A percentile compares a stretch with the other conserved stretches of the same genome.
These are phyloP conservation scores for Lentinula guzmanii DNA, from an alignment of 768 basidiomycete genomes.

Conservation along the genomic window DNA sequence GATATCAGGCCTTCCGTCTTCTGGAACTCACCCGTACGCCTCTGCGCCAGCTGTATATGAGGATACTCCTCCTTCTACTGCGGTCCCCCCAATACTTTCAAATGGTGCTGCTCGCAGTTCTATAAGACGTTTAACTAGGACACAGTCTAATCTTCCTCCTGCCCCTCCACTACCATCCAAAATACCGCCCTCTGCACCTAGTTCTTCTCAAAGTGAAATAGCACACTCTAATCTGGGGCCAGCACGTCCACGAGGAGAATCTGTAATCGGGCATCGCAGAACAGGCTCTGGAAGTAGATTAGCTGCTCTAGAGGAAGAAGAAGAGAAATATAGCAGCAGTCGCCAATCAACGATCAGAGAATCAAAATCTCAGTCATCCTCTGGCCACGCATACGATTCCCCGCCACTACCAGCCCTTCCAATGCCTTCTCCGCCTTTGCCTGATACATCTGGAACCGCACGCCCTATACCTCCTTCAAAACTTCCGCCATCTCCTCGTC, in stretches of 20 bases:
- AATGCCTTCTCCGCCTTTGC: conserved; percentile 17
- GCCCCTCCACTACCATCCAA: conserved; percentile 58
- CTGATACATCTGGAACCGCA: conserved; percentile 23
- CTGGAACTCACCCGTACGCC: conserved; percentile 46
- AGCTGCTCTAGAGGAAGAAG: conserved; percentile 59
- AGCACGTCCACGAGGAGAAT: conserved; percentile 39
- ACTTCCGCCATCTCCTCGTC: conserved; percentile 46
- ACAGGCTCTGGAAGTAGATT: conserved; percentile 53
- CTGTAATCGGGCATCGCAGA: conserved; percentile 42
- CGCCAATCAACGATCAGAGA: conserved; percentile 9
- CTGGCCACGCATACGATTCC: conserved; percentile 40
- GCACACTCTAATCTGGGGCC: conserved; percentile 28
- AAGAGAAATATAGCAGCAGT: conserved; percentile 28
- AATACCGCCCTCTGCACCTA: conserved; percentile 56
- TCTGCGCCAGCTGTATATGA: conserved; percentile 30
- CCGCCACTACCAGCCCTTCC: conserved; percentile 68
- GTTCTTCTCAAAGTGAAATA: conserved; percentile 12
- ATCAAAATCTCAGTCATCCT: background rate
- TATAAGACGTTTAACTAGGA: conserved; percentile 41
- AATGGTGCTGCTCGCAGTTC: conserved; percentile 29
- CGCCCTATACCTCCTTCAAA: conserved; percentile 26
- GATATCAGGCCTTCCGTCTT: conserved; percentile 9
- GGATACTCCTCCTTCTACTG: conserved; percentile 17
- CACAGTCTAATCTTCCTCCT: conserved; percentile 56
- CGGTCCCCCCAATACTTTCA: conserved; percentile 6